Conservation (phyloP, 495 filamentous ascomycete species). For the Baudoinia panamericana region DNA sequence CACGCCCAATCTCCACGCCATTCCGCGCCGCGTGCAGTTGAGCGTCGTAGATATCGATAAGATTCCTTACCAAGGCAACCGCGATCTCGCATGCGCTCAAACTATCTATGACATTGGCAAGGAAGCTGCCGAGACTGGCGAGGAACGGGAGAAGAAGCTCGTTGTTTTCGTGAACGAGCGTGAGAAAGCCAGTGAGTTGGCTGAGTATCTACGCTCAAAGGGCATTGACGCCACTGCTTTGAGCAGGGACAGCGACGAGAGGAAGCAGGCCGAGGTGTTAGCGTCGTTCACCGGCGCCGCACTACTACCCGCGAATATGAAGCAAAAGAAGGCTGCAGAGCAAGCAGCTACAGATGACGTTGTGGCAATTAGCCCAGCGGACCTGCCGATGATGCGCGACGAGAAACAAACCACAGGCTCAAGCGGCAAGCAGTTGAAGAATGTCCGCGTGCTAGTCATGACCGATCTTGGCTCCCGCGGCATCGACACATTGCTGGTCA, state of each 20-base stretch:
- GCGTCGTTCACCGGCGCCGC: slow-evolving; percentile 55
- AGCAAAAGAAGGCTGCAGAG: neutral
- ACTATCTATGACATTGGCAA: slow-evolving; percentile 88
- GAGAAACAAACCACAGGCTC: slow-evolving; percentile 13
- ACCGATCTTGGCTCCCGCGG: slow-evolving; percentile 87
- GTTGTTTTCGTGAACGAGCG: slow-evolving; percentile 97
- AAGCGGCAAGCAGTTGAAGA: slow-evolving; percentile 22
- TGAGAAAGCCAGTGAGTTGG: slow-evolving; percentile 69
- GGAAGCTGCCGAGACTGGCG: slow-evolving; percentile 40
- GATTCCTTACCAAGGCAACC: slow-evolving; percentile 82
- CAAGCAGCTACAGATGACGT: neutral
- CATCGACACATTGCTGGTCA: slow-evolving; percentile 86
- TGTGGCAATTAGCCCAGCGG: neutral
- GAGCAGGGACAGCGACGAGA: slow-evolving; percentile 63
- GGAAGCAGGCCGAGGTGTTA: slow-evolving; percentile 59
- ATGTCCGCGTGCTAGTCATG: slow-evolving; percentile 81
- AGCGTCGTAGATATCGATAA: slow-evolving; percentile 83
- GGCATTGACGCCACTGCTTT: slow-evolving; percentile 77
- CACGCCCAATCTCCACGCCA: slow-evolving; percentile 89
- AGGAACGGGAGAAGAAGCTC: slow-evolving; percentile 57
- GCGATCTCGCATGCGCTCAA: slow-evolving; percentile 81
- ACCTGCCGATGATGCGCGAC: neutral
- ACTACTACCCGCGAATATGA: slow-evolving; percentile 18
- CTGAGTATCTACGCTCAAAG: slow-evolving; percentile 65
- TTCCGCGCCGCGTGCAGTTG: slow-evolving; percentile 86